Base-by-base conservation (phyloP, 768 basidiomycete genomes). In the Trametes sanguinea region DNA sequence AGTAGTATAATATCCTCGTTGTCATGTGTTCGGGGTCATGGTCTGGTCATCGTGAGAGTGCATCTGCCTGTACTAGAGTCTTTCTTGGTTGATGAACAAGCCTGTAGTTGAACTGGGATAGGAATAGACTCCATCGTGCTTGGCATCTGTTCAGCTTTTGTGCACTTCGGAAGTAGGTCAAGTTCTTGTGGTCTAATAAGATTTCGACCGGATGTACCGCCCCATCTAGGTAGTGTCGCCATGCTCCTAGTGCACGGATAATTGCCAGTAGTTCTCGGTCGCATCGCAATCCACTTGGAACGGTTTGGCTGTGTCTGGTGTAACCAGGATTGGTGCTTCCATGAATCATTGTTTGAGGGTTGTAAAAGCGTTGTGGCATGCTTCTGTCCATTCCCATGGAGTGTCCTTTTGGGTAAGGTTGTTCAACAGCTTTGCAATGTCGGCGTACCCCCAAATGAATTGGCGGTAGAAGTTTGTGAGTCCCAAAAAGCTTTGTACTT, bases 221-320 rank as follows among this genome's bases (percentile, higher is more conserved):
- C 8, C 67, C 67, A 42, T 67, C 62, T 6, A 74, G 53, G 55
- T 67, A 71, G 16, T 71, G 69, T 4, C 65, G 35, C 68, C 68
- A 73, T 16, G 66, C 37, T 8, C 52, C 37, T 50, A 78, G 72
- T 0, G 72, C 65, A 2, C 72, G 65, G 5, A 84, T 68, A 46
- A 85, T 76, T 1, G 78, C 80, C 0, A 83, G 72, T 11, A 84
- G 68, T 70, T 85, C 83, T 63, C 80, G 78, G 61, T 86, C 77
- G 71, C 66, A 48, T 73, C 68, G 4, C 66, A 68, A 17, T 63
- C 17, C 57, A 73, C 48, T 47, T 62, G 40, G 45, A 47, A 60
- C 1, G 65, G 67, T 1, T n/a, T n/a, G 10, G n/a, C 14, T 1
- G 69, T 63, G 30, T 68, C 60, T n/a, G 53, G 69, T 51, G 71